Evolutionary conservation across 306 rosid genomes (phyloP), one percentile per base, ranked within the genome.

Genomic region (Chamaecrista fasciculata): DNA sequence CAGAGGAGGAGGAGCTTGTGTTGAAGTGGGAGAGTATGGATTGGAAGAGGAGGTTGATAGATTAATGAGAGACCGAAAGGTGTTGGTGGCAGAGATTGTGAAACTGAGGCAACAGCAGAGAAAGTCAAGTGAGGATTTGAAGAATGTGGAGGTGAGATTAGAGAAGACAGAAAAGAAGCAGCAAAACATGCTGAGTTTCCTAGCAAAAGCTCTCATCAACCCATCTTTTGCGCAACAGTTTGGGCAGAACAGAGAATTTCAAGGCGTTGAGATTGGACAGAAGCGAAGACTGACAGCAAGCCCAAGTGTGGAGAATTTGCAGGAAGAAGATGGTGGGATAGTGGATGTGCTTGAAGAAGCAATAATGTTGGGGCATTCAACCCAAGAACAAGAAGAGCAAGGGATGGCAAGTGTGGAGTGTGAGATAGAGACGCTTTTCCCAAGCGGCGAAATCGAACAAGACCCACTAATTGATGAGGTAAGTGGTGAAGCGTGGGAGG

Each of bases 21-120:
- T 91, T 40, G 97, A 95, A 46, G 25, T 91, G 47, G 99, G 91
- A 9, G 80, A 95, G 62, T 95, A 69, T 44, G 96, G 99, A 4
- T 42, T 95, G 25, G 92, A 91, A 74, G 83, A 83, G 8, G 91
- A 95, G 55, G 60, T 91, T n/a, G 87, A 87, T 4, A 76, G 88
- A 59, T 71, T 91, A 61, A 89, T 63, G 48, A 89, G 95, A 67
- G 96, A 91, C 53, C 77, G 86, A 10, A 61, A 62, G 10, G 78
- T 87, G 65, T 67, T 95, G 33, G 82, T 86, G 97, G 67, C 83
- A 1, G 97, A 95, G 34, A 70, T 91, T 29, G 85, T 83, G 52
- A 83, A 71, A 75, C 9, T 95, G 78, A 85, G 85, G 47, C 97
- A 95, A 53, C 95, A 85, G 15, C 97, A 91, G 28, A 79, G 81